Evolutionary conservation across 495 filamentous ascomycete species (phyloP).

Genomic region (Aspergillus olivimuriae): DNA sequence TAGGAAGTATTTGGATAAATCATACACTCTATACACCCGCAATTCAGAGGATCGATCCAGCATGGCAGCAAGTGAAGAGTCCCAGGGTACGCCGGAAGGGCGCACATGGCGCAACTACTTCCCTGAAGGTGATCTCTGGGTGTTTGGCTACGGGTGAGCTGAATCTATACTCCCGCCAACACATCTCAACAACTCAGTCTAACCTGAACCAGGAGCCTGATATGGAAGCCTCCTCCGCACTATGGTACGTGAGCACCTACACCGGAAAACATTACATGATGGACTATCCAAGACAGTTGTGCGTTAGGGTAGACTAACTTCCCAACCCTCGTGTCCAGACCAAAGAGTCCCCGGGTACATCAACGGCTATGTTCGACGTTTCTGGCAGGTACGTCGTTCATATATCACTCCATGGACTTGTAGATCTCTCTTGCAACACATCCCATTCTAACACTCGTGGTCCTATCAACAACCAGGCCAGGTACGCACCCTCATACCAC

Average conservation of each 20-base stretch:
- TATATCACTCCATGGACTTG: too few relatives aligned
- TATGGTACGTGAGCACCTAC: too few relatives aligned
- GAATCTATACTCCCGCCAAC: not conserved
- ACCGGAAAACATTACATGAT: too few relatives aligned
- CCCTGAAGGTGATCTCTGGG: constrained; percentile 64
- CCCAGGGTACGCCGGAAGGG: constrained; percentile 24
- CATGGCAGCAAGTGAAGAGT: constrained; percentile 11
- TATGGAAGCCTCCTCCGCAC: constrained; percentile 97
- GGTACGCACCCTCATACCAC: too few relatives aligned
- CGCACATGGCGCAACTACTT: constrained; percentile 40
- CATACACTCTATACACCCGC: too few relatives aligned
- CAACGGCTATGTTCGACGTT: constrained; percentile 86
- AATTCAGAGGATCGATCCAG: too few relatives aligned
- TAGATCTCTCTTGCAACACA: constrained; percentile 2
- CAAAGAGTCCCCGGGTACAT: constrained; percentile 85
- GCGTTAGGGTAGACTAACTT: not conserved
- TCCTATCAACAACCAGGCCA: too few relatives aligned
- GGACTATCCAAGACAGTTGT: not conserved
- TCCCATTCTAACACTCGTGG: too few relatives aligned
- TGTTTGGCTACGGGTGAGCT: constrained; percentile 81
- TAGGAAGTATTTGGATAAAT: too few relatives aligned
- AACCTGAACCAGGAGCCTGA: constrained; percentile 63
- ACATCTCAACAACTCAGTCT: not conserved
- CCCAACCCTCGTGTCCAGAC: constrained; percentile 45
- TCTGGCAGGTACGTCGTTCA: constrained; percentile 78